Percentiles rank a stretch among this genome's conserved stretches.
phyloP scores from a whole-genome alignment of 257 asterid genomes.

The Lycium barbarum region DNA sequence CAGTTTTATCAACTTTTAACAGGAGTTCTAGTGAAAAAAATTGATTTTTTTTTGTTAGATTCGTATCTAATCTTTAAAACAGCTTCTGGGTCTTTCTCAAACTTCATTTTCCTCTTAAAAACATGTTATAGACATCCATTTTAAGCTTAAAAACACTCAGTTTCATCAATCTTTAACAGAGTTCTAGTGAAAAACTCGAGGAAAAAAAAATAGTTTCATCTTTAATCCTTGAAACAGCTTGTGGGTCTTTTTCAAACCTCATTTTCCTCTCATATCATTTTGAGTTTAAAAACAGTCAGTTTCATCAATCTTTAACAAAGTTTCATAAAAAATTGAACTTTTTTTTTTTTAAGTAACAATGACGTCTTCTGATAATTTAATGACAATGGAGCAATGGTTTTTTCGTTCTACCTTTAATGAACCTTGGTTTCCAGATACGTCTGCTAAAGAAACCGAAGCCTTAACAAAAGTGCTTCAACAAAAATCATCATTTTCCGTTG shows the following conservation, averaged over 20 bases:
- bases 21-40: too few species aligned
- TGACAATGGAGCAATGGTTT: conserved; percentile 67
- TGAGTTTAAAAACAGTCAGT: neutral
- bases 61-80: neutral
- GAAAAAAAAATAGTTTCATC: too few species aligned
- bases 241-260: neutral
- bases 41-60: too few species aligned
- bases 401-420: conserved; percentile 62
- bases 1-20: too few species aligned
- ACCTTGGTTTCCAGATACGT: conserved; percentile 60
- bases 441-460: conserved; percentile 63
- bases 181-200: too few species aligned
- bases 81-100: too few species aligned
- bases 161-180: too few species aligned
- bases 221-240: neutral
- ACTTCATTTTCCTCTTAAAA: too few species aligned
- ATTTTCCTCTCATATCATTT: neutral
- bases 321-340: neutral
- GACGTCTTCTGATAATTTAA: conserved; percentile 68
- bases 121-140: too few species aligned
- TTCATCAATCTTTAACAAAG: neutral
- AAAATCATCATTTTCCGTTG: conserved; percentile 34
- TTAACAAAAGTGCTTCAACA: conserved; percentile 65
- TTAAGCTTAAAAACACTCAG: too few species aligned
- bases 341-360: conserved; percentile 29